Percentiles rank a stretch among this genome's conserved stretches.
Evolutionary conservation across 169 alveolate species (phyloP).

Genomic region (Babesia sp.): DNA sequence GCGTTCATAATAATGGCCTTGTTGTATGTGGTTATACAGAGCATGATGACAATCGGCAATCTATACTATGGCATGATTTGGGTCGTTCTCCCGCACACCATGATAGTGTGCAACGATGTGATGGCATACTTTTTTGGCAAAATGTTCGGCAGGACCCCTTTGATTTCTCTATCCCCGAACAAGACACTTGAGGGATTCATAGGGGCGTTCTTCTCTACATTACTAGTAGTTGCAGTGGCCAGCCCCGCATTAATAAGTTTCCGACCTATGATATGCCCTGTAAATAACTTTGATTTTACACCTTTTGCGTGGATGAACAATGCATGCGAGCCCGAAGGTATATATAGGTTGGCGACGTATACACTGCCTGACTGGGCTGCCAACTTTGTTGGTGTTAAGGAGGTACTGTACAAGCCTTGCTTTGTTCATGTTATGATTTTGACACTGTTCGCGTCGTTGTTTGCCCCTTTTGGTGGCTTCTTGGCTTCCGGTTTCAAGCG

Average conservation of each 20-base stretch:
- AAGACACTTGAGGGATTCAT: constrained; percentile 99
- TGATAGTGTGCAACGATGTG: constrained; percentile 93
- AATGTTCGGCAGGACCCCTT: constrained; percentile 89
- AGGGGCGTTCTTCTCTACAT: constrained; percentile 88
- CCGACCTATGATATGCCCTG: constrained; percentile 88
- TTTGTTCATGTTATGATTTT: constrained; percentile 90
- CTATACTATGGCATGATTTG: constrained; percentile 93
- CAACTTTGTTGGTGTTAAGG: background rate
- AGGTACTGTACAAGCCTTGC: constrained; percentile 23
- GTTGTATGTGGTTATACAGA: constrained; percentile 72
- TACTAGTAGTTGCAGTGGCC: constrained; percentile 70
- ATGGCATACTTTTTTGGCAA: constrained; percentile 95
- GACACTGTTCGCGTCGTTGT: constrained; percentile 93
- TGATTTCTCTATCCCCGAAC: constrained; percentile 95
- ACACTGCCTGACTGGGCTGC: constrained; percentile 22
- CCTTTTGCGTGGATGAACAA: constrained; percentile 82
- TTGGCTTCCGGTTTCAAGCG: constrained; percentile 99
- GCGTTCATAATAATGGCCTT: constrained; percentile 80
- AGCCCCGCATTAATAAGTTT: constrained; percentile 70
- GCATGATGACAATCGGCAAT: constrained; percentile 83
- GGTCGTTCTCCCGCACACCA: constrained; percentile 93
- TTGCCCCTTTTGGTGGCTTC: constrained; percentile 99
- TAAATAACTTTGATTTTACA: constrained; percentile 75
- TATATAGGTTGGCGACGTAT: constrained; percentile 32
- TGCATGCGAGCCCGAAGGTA: constrained; percentile 65